Base-by-base conservation (phyloP, 2,329 filamentous ascomycete genomes). In the Aspergillus transmontanensis region DNA sequence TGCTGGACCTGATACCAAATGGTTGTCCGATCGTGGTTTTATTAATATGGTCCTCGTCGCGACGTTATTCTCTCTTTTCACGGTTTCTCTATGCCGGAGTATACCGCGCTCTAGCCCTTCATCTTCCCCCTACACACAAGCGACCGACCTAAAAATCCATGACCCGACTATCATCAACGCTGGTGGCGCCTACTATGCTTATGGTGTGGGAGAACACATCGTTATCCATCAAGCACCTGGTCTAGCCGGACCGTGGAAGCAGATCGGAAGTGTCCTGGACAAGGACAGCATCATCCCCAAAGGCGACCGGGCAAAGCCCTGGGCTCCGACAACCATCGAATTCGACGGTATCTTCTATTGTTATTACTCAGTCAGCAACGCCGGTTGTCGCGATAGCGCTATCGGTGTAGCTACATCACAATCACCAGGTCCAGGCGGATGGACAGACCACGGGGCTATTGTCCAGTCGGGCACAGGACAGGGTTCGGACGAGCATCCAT, bases 361-460 rank as follows among this genome's bases (percentile, higher is more conserved):
- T 53, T 90, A 88, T 81, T 90, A 91, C 76, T 81, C 85, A 10
- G 87, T 90, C 34, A 87, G 84, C 61, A 79, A 84, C 6, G 87
- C 89, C 63, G 87, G 88, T 1, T 84, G 81, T 1, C 87, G 89
- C 57, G 78, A 84, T 74, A 88, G 85, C 1, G 86, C 86, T 26
- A 89, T 91, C 64, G 89, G 89, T 14, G 78, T 86, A 10, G 85
- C 84, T 0, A 86, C 83, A 0, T 82, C 80, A 19, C 72, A 72
- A 9, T 78, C 77, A 3, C 72, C 76, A 1, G 75, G 75, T 0
- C 69, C 71, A 0, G 75, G 76, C 1, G 63, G 61, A 6, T 79
- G 78, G 78, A 68, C 65, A 6, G 77, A 79, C 50, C 76, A 76
- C n/a, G 77, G 76, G 0, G 65, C 70, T 5, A 65, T 78, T 39